Base-by-base conservation (phyloP, 805 yeast species). In the Kodamaea nitidulidarum region DNA sequence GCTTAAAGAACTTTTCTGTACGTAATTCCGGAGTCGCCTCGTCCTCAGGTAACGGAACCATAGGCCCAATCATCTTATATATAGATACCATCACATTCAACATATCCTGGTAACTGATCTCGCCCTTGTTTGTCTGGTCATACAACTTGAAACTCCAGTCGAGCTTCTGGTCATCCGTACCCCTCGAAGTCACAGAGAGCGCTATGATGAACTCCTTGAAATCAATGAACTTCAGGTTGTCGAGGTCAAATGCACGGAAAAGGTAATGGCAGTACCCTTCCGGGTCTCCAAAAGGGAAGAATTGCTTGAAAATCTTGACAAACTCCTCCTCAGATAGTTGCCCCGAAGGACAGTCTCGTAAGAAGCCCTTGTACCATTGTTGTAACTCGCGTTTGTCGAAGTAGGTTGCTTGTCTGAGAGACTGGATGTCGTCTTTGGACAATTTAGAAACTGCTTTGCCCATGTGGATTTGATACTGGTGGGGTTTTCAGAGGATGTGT, bases 281-380 rank as follows among this genome's bases (percentile, higher is more conserved):
- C 1, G 98, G 96, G 54, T 91, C 96, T 0, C 99, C 99, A 68
- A 93, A 93, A 14, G 99, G 99, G 71, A 93, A 93, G 61, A 91
- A 93, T 56, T 93, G 98, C 58, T 87, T 87, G 67, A 90, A 95
- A 14, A 93, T 90, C 60, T 86, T 87, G 49, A 84, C 80, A 60
- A 93, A 88, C 55, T 93, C 98, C 35, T 83, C 86, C 53, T 82
- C 84, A 2, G 88, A 78, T 18, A 93, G 70, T 57, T 83, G 90
- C 1, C 98, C 98, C 24, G 79, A 72, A 1, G 97, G 97, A 58
- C 96, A 91, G 60, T 93, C 98, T 55, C 96, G 75, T 30, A 84
- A 69, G 52, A 93, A 93, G 2, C 98, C 98, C 58, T 91, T 91
- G 58, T 91, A 91, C 99, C 99, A 93, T 57, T 91, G 98, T 61